A percentile compares a stretch with the other conserved stretches of the same genome.
These are phyloP conservation scores for Plantago elongata DNA, from an alignment of 257 asterid genomes.

Conservation along the genomic window DNA sequence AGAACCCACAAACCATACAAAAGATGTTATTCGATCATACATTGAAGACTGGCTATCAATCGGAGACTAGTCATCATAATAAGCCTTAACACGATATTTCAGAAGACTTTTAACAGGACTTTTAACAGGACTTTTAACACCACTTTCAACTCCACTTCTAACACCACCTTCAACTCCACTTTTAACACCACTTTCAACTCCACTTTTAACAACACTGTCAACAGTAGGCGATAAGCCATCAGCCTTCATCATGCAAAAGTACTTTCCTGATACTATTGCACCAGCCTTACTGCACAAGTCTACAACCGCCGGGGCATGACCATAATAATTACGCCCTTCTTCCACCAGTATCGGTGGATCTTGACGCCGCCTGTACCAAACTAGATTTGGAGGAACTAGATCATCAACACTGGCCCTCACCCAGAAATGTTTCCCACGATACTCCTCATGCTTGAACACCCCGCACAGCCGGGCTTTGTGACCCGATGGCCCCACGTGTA, in stretches of 20 bases:
- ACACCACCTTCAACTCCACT: too few relatives aligned
- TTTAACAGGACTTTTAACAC: too few relatives aligned
- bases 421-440: constrained; percentile 77
- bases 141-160: too few relatives aligned
- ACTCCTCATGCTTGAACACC: constrained; percentile 55
- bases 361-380: constrained; percentile 70
- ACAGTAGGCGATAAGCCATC: constrained; percentile 58
- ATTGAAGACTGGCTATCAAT: too few relatives aligned
- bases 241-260: constrained; percentile 68
- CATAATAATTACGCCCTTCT: constrained; percentile 65
- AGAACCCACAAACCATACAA: too few relatives aligned
- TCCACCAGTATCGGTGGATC: constrained; percentile 65
- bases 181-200: too few relatives aligned
- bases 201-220: too few relatives aligned
- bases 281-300: constrained; percentile 87
- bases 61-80: too few relatives aligned
- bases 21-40: too few relatives aligned
- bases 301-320: constrained; percentile 84
- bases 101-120: too few relatives aligned
- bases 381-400: constrained; percentile 67
- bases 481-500: constrained; percentile 81
- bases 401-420: constrained; percentile 66
- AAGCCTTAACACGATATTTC: too few relatives aligned
- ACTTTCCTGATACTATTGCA: constrained; percentile 57
- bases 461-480: constrained; percentile 87